A percentile compares a stretch with the other conserved stretches of the same genome.
Evolutionary conservation across 2,329 filamentous ascomycete species (phyloP).

Genomic region (Emergomyces orientalis): DNA sequence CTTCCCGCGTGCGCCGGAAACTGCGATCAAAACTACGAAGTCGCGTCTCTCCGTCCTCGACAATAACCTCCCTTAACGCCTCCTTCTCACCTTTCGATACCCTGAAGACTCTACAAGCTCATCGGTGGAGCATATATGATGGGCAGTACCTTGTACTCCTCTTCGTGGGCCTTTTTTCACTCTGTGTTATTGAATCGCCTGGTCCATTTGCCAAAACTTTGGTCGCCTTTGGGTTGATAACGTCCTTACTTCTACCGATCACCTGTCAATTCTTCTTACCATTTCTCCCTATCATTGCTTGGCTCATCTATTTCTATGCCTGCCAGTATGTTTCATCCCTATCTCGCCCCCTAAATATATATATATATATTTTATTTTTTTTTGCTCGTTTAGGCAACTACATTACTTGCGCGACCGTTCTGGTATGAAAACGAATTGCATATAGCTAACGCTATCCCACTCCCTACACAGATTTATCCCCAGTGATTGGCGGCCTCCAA

Average conservation of each 20-base stretch:
- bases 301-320: slow-evolving; percentile 84
- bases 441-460: not conserved
- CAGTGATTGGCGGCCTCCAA: slow-evolving; percentile 76
- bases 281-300: slow-evolving; percentile 73
- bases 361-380: not conserved
- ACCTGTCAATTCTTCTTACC: slow-evolving; percentile 88
- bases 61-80: slow-evolving; percentile 66
- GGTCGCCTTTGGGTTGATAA: slow-evolving; percentile 56
- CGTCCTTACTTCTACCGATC: slow-evolving; percentile 67
- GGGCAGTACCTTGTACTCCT: slow-evolving; percentile 72
- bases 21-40: slow-evolving; percentile 61
- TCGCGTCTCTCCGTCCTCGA: slow-evolving; percentile 57
- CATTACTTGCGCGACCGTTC: not conserved
- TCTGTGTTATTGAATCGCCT: slow-evolving; percentile 69
- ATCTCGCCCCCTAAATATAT: not conserved
- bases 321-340: slow-evolving; percentile 61
- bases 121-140: slow-evolving; percentile 75
- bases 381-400: not conserved
- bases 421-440: not conserved
- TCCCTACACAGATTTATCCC: slow-evolving; percentile 64
- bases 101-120: slow-evolving; percentile 61
- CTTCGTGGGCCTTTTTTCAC: slow-evolving; percentile 67
- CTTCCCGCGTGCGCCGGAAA: slow-evolving; percentile 57
- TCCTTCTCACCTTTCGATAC: slow-evolving; percentile 76
- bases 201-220: slow-evolving; percentile 70